A percentile compares a stretch with the other conserved stretches of the same genome.
Evolutionary conservation across 164 flowering plant genomes (phyloP).

Genomic region (Dillenia turbinata): DNA sequence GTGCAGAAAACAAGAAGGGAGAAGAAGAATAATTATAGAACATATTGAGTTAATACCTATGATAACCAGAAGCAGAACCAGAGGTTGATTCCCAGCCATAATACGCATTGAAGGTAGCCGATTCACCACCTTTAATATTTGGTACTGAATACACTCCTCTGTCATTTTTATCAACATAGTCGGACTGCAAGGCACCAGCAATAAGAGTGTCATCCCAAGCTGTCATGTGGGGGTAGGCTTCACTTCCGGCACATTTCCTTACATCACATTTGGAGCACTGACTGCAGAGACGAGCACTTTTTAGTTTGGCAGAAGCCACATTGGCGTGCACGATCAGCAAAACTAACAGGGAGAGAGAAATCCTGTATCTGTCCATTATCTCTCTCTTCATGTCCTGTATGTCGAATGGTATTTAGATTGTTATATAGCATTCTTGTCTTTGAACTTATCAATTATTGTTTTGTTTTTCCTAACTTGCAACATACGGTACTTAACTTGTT

Average conservation of each 20-base stretch:
- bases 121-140: constrained; percentile 37
- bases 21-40: no score
- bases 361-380: constrained; percentile 5
- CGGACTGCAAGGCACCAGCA: constrained; percentile 61
- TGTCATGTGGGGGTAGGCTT: constrained; percentile 64
- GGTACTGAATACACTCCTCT: constrained; percentile 60
- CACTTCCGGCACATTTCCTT: constrained; percentile 45
- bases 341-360: constrained; percentile 9
- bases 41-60: constrained; percentile 25
- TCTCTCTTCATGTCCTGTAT: not conserved
- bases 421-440: constrained; percentile 8
- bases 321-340: constrained; percentile 4
- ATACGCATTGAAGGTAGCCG: constrained; percentile 33
- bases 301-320: constrained; percentile 14
- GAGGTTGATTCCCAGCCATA: constrained; percentile 67
- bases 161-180: constrained; percentile 36
- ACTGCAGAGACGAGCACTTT: constrained; percentile 37
- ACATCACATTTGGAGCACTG: constrained; percentile 47
- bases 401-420: not conserved
- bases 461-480: not conserved
- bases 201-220: constrained; percentile 48
- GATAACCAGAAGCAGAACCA: constrained; percentile 63
- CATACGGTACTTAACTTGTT: not conserved
- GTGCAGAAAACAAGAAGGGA: no score
- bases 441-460: constrained; percentile 14